Conservation (phyloP, 2,329 filamentous ascomycete species). For the Paecilomyces sp. region DNA sequence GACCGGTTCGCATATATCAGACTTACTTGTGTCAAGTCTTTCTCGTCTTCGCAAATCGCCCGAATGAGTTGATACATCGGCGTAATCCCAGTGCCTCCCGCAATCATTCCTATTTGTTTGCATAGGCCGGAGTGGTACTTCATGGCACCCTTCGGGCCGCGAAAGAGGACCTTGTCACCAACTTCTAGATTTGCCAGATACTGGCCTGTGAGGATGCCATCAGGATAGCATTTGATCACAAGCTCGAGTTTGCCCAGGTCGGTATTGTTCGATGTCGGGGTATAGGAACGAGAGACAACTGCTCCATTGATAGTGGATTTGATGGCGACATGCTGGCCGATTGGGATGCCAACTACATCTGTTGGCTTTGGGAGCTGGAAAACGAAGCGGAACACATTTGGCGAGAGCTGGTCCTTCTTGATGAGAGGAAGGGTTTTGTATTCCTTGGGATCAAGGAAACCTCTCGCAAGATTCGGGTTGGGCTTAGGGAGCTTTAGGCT, state of each 20-base stretch:
- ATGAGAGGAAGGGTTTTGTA: slow-evolving; percentile 43
- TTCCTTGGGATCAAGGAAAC: slow-evolving; percentile 44
- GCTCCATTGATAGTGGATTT: slow-evolving; percentile 41
- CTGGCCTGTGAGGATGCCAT: slow-evolving; percentile 23
- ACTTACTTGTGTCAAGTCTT: slow-evolving; percentile 50
- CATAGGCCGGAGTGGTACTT: slow-evolving; percentile 14
- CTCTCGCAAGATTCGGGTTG: slow-evolving; percentile 34
- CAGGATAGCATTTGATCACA: slow-evolving; percentile 29
- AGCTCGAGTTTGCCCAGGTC: slow-evolving; percentile 27
- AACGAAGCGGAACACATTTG: slow-evolving; percentile 34
- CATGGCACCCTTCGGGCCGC: slow-evolving; percentile 22
- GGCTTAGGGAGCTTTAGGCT: slow-evolving; percentile 29
- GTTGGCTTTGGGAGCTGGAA: slow-evolving; percentile 42
- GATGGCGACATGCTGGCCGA: slow-evolving; percentile 52
- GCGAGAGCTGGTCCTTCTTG: slow-evolving; percentile 14
- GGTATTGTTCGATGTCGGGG: slow-evolving; percentile 33
- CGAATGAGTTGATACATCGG: slow-evolving; percentile 58
- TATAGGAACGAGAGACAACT: slow-evolving; percentile 47
- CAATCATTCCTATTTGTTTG: slow-evolving; percentile 30
- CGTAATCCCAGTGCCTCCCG: slow-evolving; percentile 35
- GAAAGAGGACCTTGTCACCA: slow-evolving; percentile 27
- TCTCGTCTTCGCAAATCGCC: slow-evolving; percentile 55
- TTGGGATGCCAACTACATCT: slow-evolving; percentile 48
- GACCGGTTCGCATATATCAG: slow-evolving; percentile 55
- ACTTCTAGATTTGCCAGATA: slow-evolving; percentile 23